Conservation (phyloP, 1,139 yeast species). For the Sugiyamaella castrensis region DNA sequence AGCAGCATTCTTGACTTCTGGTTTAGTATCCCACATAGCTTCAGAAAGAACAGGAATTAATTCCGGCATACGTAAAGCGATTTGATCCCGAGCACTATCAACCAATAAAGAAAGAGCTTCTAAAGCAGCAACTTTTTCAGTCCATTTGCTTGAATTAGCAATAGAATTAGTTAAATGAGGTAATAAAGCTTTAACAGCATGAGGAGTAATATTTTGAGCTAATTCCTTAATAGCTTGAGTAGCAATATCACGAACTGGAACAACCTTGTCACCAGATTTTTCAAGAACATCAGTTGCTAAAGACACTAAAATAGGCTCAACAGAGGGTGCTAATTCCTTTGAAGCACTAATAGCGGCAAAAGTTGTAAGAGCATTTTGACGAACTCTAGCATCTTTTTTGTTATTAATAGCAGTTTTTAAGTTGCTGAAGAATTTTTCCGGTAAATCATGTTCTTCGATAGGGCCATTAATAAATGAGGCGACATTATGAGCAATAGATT, state of each 20-base stretch:
- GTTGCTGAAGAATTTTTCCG: conserved; percentile 78
- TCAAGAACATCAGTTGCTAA: conserved; percentile 67
- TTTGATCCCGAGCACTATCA: conserved; percentile 91
- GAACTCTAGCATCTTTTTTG: conserved; percentile 66
- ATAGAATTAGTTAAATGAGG: conserved; percentile 75
- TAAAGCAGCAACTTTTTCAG: conserved; percentile 92
- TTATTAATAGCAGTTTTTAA: conserved; percentile 71
- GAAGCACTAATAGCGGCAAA: conserved; percentile 79
- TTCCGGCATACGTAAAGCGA: conserved; percentile 99
- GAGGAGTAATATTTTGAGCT: conserved; percentile 82
- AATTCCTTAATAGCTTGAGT: conserved; percentile 70
- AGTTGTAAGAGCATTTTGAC: conserved; percentile 80
- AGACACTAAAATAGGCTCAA: conserved; percentile 89
- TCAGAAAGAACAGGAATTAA: conserved; percentile 97
- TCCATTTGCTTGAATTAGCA: conserved; percentile 86
- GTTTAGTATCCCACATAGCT: conserved; percentile 99
- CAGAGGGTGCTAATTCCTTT: conserved; percentile 80
- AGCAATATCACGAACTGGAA: conserved; percentile 69
- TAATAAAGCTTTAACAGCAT: conserved; percentile 84
- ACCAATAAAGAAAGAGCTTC: conserved; percentile 82
- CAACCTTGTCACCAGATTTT: conserved; percentile 89
- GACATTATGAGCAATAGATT: conserved; percentile 83
- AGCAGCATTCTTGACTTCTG: conserved; percentile 96
- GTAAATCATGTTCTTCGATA: conserved; percentile 98
- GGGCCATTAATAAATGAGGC: conserved; percentile 94